These are phyloP conservation scores for Pleurotus cornucopiae DNA, from an alignment of 768 basidiomycete genomes.

Conservation along the genomic window DNA sequence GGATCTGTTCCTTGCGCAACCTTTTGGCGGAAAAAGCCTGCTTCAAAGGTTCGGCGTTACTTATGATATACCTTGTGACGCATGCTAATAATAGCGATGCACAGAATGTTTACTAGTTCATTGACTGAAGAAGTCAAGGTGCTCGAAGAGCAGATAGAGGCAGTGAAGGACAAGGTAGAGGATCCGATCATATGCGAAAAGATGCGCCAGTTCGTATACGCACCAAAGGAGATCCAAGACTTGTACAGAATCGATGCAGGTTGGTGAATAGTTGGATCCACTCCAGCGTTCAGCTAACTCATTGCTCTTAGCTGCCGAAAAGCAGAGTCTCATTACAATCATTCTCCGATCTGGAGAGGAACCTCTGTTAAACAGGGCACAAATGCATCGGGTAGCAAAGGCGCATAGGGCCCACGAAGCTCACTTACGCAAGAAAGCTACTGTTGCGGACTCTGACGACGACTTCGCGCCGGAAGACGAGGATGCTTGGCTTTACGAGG, in stretches of 20 bases:
- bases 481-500: constrained; percentile 95
- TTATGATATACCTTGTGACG: not conserved
- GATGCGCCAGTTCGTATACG: constrained; percentile 80
- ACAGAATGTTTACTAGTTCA: constrained; percentile 93
- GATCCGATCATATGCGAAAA: constrained; percentile 88
- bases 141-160: constrained; percentile 82
- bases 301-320: constrained; percentile 49
- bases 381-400: constrained; percentile 76
- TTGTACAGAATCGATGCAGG: constrained; percentile 78
- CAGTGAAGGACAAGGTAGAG: constrained; percentile 85
- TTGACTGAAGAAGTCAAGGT: constrained; percentile 84
- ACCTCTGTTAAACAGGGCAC: constrained; percentile 69
- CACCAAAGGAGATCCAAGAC: constrained; percentile 84
- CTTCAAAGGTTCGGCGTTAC: constrained; percentile 65
- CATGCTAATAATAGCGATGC: not conserved
- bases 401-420: constrained; percentile 73
- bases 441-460: constrained; percentile 79
- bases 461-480: constrained; percentile 92
- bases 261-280: constrained; percentile 26
- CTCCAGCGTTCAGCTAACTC: not conserved
- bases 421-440: constrained; percentile 62
- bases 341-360: constrained; percentile 77
- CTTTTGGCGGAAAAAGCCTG: constrained; percentile 90
- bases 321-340: constrained; percentile 70
- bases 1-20: constrained; percentile 94